Percentiles rank a stretch among this genome's conserved stretches.
Evolutionary conservation across 2,329 filamentous ascomycete genomes (phyloP).

Genomic region (Sporothrix luriei): DNA sequence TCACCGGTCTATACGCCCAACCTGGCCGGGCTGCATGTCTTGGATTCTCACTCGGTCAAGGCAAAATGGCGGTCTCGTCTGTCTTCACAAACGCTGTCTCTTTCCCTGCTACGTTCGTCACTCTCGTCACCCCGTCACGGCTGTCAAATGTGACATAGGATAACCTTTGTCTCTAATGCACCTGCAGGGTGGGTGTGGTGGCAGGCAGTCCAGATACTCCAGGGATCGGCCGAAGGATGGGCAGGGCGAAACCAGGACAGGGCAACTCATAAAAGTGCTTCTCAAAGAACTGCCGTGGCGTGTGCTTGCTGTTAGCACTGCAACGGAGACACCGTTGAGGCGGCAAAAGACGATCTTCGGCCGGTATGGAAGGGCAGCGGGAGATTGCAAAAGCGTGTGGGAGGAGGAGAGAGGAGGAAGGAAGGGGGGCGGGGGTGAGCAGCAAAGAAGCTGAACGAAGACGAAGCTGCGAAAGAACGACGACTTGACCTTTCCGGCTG

Average conservation of each 20-base stretch:
- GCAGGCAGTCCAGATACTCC: slow-evolving; percentile 3
- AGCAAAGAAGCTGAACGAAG: background rate
- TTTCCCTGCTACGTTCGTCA: background rate
- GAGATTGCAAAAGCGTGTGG: background rate
- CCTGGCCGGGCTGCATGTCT: slow-evolving; percentile 13
- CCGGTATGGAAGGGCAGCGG: background rate
- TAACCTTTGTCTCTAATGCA: background rate
- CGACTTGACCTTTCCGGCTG: background rate
- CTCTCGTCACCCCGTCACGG: background rate
- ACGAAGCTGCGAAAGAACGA: slow-evolving; percentile 6
- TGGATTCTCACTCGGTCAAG: slow-evolving; percentile 7
- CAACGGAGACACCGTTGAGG: slow-evolving; percentile 23
- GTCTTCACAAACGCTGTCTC: background rate
- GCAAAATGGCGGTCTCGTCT: background rate
- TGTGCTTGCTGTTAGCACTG: slow-evolving; percentile 1
- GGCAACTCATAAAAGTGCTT: background rate
- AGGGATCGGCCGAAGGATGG: slow-evolving; percentile 11
- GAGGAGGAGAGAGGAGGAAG: background rate
- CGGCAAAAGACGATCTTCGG: slow-evolving; percentile 4
- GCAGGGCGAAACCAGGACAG: background rate
- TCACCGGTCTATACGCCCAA: background rate
- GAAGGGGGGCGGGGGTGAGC: background rate
- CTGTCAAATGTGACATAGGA: slow-evolving; percentile 2
- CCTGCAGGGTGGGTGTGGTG: slow-evolving; percentile 12
- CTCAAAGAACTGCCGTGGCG: slow-evolving; percentile 2